phyloP scores from a whole-genome alignment of 1,139 yeast genomes.

The Taiozyma onychis region DNA sequence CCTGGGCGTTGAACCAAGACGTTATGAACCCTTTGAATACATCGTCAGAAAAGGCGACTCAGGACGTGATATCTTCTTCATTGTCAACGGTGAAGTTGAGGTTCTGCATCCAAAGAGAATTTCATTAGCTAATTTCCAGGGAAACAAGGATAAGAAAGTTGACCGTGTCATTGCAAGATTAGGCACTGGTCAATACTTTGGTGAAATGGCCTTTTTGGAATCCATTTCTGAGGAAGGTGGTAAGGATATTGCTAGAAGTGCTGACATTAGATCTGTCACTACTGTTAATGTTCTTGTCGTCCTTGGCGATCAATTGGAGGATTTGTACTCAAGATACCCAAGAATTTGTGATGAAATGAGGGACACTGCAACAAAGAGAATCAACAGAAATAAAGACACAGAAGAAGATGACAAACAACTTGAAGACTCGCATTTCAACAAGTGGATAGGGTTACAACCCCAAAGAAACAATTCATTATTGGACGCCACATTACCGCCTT shows the following conservation, averaged over 20 bases:
- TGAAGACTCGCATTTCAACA: conserved; percentile 13
- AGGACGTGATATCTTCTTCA: conserved; percentile 61
- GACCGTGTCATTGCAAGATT: conserved; percentile 51
- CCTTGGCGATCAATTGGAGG: conserved; percentile 45
- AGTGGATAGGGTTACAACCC: conserved; percentile 21
- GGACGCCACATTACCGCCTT: neutral
- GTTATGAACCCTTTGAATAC: conserved; percentile 50
- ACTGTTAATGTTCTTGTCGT: conserved; percentile 56
- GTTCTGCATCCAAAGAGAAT: conserved; percentile 42
- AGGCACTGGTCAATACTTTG: conserved; percentile 62
- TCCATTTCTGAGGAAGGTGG: conserved; percentile 33
- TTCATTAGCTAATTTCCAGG: conserved; percentile 16
- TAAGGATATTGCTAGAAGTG: conserved; percentile 39
- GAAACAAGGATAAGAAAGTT: conserved; percentile 17
- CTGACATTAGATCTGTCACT: conserved; percentile 57
- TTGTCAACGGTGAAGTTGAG: conserved; percentile 66
- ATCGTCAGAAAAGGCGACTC: conserved; percentile 53
- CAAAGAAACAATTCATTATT: conserved; percentile 1
- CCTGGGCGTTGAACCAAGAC: conserved; percentile 51
- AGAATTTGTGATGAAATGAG: conserved; percentile 53
- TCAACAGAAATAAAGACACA: conserved; percentile 13
- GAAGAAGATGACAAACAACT: conserved; percentile 7
- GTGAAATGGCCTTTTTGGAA: conserved; percentile 67
- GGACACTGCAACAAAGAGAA: conserved; percentile 52
- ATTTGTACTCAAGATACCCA: conserved; percentile 53